These are phyloP conservation scores for Hypsizygus marmoreus DNA, from an alignment of 768 basidiomycete genomes.

Conservation along the genomic window DNA sequence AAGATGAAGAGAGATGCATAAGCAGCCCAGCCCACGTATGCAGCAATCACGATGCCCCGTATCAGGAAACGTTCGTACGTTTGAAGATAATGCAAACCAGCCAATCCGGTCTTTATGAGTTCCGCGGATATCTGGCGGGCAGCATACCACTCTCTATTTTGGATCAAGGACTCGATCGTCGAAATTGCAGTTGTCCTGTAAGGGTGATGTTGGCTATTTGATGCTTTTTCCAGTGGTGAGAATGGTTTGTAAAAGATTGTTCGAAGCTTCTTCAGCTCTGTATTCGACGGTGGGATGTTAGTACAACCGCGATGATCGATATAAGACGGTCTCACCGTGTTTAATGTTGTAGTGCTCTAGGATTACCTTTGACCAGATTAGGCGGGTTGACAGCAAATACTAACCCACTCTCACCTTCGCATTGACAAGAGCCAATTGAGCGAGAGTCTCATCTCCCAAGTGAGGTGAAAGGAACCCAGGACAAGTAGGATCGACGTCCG, in stretches of 20 bases:
- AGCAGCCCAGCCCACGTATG: conserved; percentile 79
- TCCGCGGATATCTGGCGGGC: conserved; percentile 50
- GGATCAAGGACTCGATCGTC: conserved; percentile 49
- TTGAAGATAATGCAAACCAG: conserved; percentile 76
- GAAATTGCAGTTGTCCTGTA: conserved; percentile 37
- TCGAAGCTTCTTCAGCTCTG: conserved; percentile 63
- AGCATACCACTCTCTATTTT: conserved; percentile 41
- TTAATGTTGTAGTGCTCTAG: conserved; percentile 79
- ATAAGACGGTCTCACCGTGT: conserved; percentile 51
- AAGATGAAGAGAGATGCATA: conserved; percentile 64
- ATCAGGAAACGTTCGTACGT: conserved; percentile 83
- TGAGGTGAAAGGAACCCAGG: conserved; percentile 58
- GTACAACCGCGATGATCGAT: neutral
- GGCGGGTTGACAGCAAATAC: neutral
- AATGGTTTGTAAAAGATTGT: conserved; percentile 69
- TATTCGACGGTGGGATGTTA: neutral
- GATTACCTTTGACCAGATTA: conserved; percentile 46
- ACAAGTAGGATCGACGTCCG: conserved; percentile 64
- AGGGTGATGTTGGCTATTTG: conserved; percentile 20
- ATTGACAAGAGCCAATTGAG: conserved; percentile 62
- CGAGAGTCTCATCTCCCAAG: conserved; percentile 50
- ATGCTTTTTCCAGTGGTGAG: conserved; percentile 39
- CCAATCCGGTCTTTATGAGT: conserved; percentile 54
- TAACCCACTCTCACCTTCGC: conserved; percentile 44
- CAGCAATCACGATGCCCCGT: conserved; percentile 63